Evolutionary conservation across 305 asterid genomes (phyloP), one percentile per base, ranked within the genome.

Genomic region (Plantago lanceolata): DNA sequence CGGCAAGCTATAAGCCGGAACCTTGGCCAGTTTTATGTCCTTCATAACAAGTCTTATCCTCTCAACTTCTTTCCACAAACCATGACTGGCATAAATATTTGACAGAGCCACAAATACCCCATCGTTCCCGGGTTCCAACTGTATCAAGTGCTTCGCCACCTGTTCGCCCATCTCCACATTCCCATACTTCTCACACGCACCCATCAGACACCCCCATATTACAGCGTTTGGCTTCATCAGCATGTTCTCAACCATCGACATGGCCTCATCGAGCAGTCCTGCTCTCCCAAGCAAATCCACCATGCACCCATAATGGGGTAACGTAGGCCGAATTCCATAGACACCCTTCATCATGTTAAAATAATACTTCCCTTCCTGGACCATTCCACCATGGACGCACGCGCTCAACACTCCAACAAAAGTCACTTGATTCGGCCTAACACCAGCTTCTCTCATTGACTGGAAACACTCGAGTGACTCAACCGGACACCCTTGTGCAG

Each of bases 251-350:
- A 24, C 28, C 28, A 24, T 24, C 19, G 60, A 81, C 81, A 66
- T 81, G 11, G 95, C 96, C 77, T 86, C 90, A 15, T 78, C 82
- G 4, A 92, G 75, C 83, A 86, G 73, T 67, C 98, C 95, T 6
- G 80, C 86, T 48, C 95, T 80, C 1, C 96, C 96, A 13, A 92
- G 82, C 83, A 92, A 76, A 73, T 89, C 96, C 19, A 76, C 88
- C 93, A 86, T 83, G 84, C 96, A 92, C 57, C 96, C 98, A 5
- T 89, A 92, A 48, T 92, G 98, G 14, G 85, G 81, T 54, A 89
- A 28, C 58, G 26, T 51, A 31, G 95, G 93, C 71, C 60, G 55
- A 21, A 88, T 83, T 43, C 86, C 76, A 40, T 79, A 92, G 17
- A 26, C 77, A 61, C 49, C 65, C 70, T 43, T 71, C 98, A 92